Conservation (phyloP, 805 yeast species). For the Lipomyces kockii region DNA sequence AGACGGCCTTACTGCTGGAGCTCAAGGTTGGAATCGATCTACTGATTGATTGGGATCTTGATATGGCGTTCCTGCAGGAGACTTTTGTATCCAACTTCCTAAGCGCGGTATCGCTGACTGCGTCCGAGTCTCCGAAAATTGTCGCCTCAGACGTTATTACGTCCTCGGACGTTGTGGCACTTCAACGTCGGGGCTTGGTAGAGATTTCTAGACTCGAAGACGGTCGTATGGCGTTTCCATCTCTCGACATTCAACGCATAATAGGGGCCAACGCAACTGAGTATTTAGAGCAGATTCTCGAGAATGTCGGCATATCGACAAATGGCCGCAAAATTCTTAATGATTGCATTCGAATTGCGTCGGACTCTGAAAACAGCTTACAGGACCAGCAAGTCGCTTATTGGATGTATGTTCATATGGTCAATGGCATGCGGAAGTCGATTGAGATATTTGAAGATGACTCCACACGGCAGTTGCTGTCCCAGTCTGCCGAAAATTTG, state of each 20-base stretch:
- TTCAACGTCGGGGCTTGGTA: conserved; percentile 1
- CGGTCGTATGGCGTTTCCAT: conserved; percentile 12
- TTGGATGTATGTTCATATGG: conserved; percentile 29
- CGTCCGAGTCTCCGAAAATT: conserved; percentile 2
- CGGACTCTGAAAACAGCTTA: conserved; percentile 8
- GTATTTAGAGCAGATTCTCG: conserved; percentile 15
- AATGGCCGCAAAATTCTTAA: conserved; percentile 12
- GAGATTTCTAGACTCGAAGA: neutral
- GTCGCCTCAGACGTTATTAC: conserved; percentile 7
- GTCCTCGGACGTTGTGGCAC: neutral
- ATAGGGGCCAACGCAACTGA: conserved; percentile 17
- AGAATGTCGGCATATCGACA: conserved; percentile 21
- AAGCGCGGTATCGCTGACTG: conserved; percentile 15
- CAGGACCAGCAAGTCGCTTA: conserved; percentile 15
- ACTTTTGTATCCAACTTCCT: conserved; percentile 15
- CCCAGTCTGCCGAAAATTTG: conserved; percentile 28
- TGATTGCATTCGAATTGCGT: conserved; percentile 22
- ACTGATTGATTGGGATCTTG: conserved; percentile 25
- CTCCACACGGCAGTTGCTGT: conserved; percentile 16
- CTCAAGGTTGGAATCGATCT: conserved; percentile 23
- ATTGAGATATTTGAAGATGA: conserved; percentile 19
- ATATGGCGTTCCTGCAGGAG: conserved; percentile 23
- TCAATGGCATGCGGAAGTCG: conserved; percentile 14
- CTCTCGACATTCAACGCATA: conserved; percentile 16
- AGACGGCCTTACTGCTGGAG: conserved; percentile 6